Evolutionary conservation across 1,284 basidiomycete species (phyloP).

Genomic region (Marasmius fiardii): DNA sequence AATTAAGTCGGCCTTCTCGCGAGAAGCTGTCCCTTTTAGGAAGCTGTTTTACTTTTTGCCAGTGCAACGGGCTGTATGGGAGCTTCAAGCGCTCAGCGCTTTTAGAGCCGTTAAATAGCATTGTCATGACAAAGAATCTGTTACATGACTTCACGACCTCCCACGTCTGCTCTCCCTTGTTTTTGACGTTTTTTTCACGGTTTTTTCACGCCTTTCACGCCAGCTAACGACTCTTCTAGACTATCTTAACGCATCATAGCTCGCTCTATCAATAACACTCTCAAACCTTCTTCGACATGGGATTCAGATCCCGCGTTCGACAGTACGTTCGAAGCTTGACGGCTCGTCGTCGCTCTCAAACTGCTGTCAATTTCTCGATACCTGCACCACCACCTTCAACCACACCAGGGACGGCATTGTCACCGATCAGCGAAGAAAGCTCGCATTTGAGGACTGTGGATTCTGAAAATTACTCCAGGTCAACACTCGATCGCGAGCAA

Average conservation of each 20-base stretch:
- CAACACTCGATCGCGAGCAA: background rate
- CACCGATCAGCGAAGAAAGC: background rate
- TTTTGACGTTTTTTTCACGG: too few species aligned
- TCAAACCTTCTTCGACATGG: background rate
- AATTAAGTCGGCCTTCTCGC: too few species aligned
- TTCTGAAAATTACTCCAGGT: background rate
- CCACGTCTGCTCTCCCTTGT: background rate
- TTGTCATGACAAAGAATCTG: too few species aligned
- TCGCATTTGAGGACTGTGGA: background rate
- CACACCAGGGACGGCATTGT: background rate
- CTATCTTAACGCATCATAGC: too few species aligned
- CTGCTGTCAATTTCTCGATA: too few species aligned
- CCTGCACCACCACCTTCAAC: background rate
- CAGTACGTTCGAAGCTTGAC: background rate
- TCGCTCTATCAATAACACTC: too few species aligned
- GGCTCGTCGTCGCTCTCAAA: background rate
- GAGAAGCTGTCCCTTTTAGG: too few species aligned
- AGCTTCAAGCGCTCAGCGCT: too few species aligned
- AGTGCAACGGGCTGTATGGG: too few species aligned
- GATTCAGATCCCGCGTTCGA: slow-evolving; percentile 1
- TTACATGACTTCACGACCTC: too few species aligned
- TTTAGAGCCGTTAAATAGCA: too few species aligned
- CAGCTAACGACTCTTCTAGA: background rate
- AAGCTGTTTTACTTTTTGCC: too few species aligned
- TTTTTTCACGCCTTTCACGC: background rate